Evolutionary conservation across 345 rosid species (phyloP).

Genomic region (Populus pruinosa): DNA sequence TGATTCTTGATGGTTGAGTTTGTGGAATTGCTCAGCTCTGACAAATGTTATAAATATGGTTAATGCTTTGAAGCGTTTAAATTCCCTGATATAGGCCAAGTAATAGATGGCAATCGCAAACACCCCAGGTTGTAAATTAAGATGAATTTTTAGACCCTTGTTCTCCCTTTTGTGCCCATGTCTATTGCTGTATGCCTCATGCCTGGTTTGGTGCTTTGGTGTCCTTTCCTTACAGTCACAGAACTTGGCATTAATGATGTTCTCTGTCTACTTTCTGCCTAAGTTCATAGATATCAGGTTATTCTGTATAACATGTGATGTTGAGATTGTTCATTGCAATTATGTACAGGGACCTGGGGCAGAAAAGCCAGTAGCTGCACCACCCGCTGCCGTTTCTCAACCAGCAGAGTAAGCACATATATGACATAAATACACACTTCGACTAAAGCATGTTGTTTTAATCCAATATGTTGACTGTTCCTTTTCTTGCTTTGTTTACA

Average conservation of each 20-base stretch:
- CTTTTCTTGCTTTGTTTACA: not conserved
- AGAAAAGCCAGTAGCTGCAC: constrained; percentile 18
- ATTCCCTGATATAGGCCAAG: not conserved
- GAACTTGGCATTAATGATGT: not conserved
- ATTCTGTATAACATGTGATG: not conserved
- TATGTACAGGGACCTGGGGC: constrained; percentile 21
- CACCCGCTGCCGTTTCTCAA: constrained; percentile 16
- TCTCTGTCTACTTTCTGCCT: not conserved
- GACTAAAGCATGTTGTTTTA: too few relatives aligned
- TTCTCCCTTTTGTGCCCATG: not conserved
- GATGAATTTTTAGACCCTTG: not conserved
- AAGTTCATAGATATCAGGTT: not conserved
- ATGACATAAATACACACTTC: not conserved
- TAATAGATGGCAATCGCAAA: not conserved
- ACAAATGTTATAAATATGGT: too few relatives aligned
- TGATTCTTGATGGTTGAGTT: not conserved
- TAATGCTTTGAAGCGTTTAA: not conserved
- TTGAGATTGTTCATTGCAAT: not conserved
- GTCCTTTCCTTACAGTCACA: not conserved
- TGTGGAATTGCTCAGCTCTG: not conserved
- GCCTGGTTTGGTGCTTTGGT: not conserved
- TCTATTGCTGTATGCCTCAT: not conserved
- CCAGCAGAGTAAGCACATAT: constrained; percentile 12
- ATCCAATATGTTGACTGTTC: not conserved
- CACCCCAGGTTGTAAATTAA: not conserved